A percentile compares a stretch with the other conserved stretches of the same genome.
phyloP scores from a whole-genome alignment of 208 protist species.

The Novymonas esmeraldas region DNA sequence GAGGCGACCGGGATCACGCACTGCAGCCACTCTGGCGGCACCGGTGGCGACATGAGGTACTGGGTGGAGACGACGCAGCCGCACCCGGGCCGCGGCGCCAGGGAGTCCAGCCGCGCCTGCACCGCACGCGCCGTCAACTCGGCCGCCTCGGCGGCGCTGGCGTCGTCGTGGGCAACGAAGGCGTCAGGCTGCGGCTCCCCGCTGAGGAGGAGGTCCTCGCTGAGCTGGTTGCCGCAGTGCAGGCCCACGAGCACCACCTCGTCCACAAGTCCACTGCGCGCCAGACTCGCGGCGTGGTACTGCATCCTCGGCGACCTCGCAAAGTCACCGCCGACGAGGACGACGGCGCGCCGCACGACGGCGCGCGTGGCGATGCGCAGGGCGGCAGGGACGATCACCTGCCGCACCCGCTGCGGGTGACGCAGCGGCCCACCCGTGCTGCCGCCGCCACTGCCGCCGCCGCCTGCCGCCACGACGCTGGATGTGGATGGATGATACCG shows the following conservation, averaged over 20 bases:
- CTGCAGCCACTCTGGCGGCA: conserved; percentile 64
- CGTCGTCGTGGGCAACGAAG: conserved; percentile 24
- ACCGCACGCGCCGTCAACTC: conserved; percentile 20
- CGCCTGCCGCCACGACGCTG: no score
- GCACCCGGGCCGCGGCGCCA: conserved; percentile 13
- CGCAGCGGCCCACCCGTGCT: background rate
- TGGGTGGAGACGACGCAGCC: conserved; percentile 35
- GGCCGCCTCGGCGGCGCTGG: conserved; percentile 1
- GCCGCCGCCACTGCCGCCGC: conserved; percentile 4
- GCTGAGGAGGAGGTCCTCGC: conserved; percentile 54
- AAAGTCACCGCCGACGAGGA: conserved; percentile 91
- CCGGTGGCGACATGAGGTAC: conserved; percentile 41
- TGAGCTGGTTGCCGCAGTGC: conserved; percentile 73
- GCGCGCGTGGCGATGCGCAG: conserved; percentile 46
- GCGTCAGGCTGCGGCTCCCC: conserved; percentile 35
- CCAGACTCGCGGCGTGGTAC: conserved; percentile 86
- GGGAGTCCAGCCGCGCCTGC: conserved; percentile 19
- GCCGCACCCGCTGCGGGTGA: conserved; percentile 10
- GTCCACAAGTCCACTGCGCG: conserved; percentile 68
- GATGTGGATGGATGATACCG: no score
- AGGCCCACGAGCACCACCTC: conserved; percentile 79
- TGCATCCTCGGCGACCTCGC: conserved; percentile 91
- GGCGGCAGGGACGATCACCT: conserved; percentile 36
- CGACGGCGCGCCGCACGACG: conserved; percentile 69
- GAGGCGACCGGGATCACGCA: conserved; percentile 44